Conservation (phyloP, 495 filamentous ascomycete genomes). For the Letharia columbiana region DNA sequence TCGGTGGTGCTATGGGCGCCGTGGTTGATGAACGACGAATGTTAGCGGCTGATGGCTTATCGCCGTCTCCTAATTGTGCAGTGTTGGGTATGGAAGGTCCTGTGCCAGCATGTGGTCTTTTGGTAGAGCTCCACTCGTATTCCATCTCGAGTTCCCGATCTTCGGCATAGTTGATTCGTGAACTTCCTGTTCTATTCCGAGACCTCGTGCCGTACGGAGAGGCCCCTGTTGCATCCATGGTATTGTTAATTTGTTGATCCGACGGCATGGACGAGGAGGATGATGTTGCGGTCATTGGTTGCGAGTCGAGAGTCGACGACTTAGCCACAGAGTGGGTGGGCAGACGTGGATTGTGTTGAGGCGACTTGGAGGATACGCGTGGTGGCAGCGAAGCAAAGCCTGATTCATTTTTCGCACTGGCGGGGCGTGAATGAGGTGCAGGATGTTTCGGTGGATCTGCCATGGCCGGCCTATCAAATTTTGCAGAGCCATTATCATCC, state of each 20-base stretch:
- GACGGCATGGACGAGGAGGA: constrained; percentile 36
- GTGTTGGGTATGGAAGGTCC: constrained; percentile 20
- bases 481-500: constrained; percentile 22
- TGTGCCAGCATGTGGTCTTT: constrained; percentile 37
- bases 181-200: constrained; percentile 70
- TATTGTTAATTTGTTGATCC: constrained; percentile 33
- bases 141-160: constrained; percentile 91
- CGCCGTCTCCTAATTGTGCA: constrained; percentile 29
- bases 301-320: constrained; percentile 27
- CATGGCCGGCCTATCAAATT: constrained; percentile 15
- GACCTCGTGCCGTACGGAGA: constrained; percentile 94
- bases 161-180: constrained; percentile 92
- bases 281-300: constrained; percentile 45
- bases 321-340: constrained; percentile 14
- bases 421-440: constrained; percentile 16
- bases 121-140: constrained; percentile 44
- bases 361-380: constrained; percentile 18
- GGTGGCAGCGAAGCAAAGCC: constrained; percentile 11
- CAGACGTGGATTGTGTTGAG: constrained; percentile 10
- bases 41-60: constrained; percentile 36
- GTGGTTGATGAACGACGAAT: constrained; percentile 37
- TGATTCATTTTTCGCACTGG: constrained; percentile 15
- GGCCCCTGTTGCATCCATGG: constrained; percentile 39
- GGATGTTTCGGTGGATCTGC: constrained; percentile 14
- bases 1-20: constrained; percentile 19